phyloP scores from a whole-genome alignment of 148 eudicot genomes.

The Rhododendron vialii region DNA sequence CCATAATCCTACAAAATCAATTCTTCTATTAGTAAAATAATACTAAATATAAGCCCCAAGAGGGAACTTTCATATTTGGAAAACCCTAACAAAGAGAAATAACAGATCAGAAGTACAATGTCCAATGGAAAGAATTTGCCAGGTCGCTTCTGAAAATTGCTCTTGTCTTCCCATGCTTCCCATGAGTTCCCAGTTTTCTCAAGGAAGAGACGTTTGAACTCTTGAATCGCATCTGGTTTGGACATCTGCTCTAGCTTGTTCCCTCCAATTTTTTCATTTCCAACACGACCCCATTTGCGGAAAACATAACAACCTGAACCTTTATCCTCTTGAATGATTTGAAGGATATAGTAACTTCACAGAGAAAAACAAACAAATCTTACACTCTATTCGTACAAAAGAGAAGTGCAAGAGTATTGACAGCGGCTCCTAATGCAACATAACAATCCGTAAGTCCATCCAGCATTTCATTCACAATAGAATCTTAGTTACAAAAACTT shows the following conservation, averaged over 20 bases:
- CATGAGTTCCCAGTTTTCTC: constrained; percentile 97
- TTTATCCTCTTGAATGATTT: constrained; percentile 90
- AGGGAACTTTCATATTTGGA: background rate
- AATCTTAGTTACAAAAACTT: background rate
- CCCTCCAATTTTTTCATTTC: constrained; percentile 74
- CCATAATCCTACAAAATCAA: constrained; percentile 82
- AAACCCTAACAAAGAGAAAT: background rate
- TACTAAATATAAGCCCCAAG: background rate
- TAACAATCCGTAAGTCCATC: background rate
- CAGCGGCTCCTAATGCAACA: background rate
- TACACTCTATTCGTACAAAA: background rate
- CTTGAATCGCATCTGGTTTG: constrained; percentile 62
- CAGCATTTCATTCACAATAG: background rate
- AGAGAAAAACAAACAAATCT: constrained; percentile 11
- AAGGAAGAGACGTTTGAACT: constrained; percentile 74
- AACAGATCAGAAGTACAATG: constrained; percentile 50
- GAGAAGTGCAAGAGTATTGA: background rate
- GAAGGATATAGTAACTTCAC: constrained; percentile 92
- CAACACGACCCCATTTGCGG: constrained; percentile 99
- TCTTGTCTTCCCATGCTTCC: constrained; percentile 77
- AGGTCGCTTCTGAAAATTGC: constrained; percentile 72
- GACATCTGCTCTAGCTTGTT: constrained; percentile 65
- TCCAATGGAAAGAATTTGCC: constrained; percentile 90
- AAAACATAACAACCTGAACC: constrained; percentile 81
- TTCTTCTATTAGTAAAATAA: background rate